Evolutionary conservation across 352 stramenopile species (phyloP).

Genomic region (Phytophthora pinifolia): DNA sequence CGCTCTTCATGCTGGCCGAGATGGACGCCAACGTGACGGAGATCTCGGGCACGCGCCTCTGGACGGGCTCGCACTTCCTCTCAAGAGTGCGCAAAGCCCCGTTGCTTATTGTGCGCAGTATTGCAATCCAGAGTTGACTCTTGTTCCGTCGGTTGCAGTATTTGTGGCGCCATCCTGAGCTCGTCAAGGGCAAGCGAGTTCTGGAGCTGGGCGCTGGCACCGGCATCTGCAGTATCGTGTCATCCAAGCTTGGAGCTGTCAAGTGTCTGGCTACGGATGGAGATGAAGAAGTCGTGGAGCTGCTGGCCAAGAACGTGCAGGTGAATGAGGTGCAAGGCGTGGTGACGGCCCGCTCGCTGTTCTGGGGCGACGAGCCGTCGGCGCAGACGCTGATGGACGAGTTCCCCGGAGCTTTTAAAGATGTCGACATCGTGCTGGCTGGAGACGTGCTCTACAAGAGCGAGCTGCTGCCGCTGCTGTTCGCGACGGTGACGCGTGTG

Average conservation of each 20-base stretch:
- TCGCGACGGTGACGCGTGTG: constrained; percentile 48
- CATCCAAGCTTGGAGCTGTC: constrained; percentile 48
- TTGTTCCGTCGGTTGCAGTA: constrained; percentile 31
- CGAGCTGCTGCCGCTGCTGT: constrained; percentile 62
- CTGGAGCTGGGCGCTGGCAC: constrained; percentile 75
- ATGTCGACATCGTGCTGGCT: constrained; percentile 60
- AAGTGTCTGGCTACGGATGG: constrained; percentile 64
- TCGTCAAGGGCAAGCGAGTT: constrained; percentile 48
- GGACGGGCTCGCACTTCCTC: constrained; percentile 72
- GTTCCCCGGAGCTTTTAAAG: constrained; percentile 27
- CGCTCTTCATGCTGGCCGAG: constrained; percentile 63
- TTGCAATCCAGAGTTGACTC: constrained; percentile 8
- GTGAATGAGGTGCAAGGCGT: constrained; percentile 32
- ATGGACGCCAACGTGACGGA: constrained; percentile 64
- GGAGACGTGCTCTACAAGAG: constrained; percentile 83
- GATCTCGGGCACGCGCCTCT: constrained; percentile 78
- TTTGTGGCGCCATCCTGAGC: constrained; percentile 44
- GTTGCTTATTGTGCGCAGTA: neutral
- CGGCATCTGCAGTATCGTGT: constrained; percentile 71
- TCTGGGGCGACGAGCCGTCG: constrained; percentile 58
- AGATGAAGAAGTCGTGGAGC: constrained; percentile 58
- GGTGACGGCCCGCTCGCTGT: constrained; percentile 41
- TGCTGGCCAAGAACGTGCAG: constrained; percentile 50
- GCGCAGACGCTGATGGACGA: constrained; percentile 31
- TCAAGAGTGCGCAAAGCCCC: constrained; percentile 28